Evolutionary conservation across 108 stramenopile genomes (phyloP).

Genomic region (Heterococcus sp.): DNA sequence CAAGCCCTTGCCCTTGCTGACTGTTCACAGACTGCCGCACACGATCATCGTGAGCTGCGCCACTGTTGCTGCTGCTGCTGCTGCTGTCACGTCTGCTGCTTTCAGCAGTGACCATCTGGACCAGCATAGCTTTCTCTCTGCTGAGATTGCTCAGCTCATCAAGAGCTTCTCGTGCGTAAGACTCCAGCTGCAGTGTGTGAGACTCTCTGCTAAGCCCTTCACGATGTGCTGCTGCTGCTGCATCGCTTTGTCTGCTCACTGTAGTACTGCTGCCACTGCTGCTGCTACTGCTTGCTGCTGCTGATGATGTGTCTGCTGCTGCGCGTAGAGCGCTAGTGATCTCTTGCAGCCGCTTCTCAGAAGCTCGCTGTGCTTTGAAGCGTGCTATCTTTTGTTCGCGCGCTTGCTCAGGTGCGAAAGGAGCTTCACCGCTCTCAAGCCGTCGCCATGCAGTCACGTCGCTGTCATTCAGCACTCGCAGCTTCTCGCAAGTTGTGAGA

Average conservation of each 20-base stretch:
- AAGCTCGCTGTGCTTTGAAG: background rate
- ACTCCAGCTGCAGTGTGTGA: background rate
- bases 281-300: background rate
- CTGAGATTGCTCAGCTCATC: conserved; percentile 5
- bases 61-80: no score
- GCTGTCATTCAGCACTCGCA: conserved; percentile 3
- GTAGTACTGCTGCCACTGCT: background rate
- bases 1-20: no score
- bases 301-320: no score
- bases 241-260: no score
- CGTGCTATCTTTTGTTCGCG: conserved; percentile 37
- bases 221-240: background rate
- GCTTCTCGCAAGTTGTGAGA: conserved; percentile 24
- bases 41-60: no score
- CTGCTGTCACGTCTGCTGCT: no score
- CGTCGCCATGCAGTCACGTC: conserved; percentile 15
- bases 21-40: no score
- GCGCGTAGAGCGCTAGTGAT: background rate
- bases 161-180: conserved; percentile 1
- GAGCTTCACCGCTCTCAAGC: conserved; percentile 2
- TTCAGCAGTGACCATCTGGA: background rate
- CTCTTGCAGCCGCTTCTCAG: background rate
- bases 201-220: background rate
- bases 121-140: background rate
- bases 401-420: background rate